Evolutionary conservation across 2,329 filamentous ascomycete genomes (phyloP), one percentile per base, ranked within the genome.

Genomic region (Thermothelomyces thermophilus): DNA sequence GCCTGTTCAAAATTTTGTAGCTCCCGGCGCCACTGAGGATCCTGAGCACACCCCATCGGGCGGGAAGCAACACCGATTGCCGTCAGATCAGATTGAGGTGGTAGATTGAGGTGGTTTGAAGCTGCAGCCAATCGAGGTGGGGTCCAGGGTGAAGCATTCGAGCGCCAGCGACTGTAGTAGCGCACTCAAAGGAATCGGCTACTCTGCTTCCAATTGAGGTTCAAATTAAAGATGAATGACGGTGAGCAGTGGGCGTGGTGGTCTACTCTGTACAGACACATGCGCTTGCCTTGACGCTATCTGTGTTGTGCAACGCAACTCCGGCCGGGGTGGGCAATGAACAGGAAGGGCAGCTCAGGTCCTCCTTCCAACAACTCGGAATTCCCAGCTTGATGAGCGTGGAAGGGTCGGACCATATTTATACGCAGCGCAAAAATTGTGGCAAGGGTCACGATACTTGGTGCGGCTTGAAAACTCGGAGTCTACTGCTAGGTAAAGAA

Each of bases 1-100:
- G 24, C 24, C 26, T n/a, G 30, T 16, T 30, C 34, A 35, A 9
- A 17, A n/a, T 26, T 44, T 34, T 41, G 28, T 46, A 50, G 45
- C 46, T 50, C 41, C 2, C 28, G 13, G 44, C 41, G 30, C 41
- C 47, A 33, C 34, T 9, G 28, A n/a, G 35, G 7, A 33, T 31
- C 35, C 35, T 45, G 35, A 35, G 16, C 30, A 14, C 37, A 39
- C 40, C 40, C 46, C 40, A 35, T 39, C 10, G 24, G 39, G 28
- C 34, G 34, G 41, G 47, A 40, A 44, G 35, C 48, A 30, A 41
- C 17, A 10, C 30, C 48, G 37, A 36, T 46, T 50, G 31, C 42
- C 48, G 42, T 36, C n/a, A 34, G 36, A 44, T 45, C 40, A n/a
- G n/a, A n/a, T n/a, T n/a, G n/a, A n/a, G n/a, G n/a, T n/a, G n/a